phyloP scores from a whole-genome alignment of 805 yeast genomes.

The Metschnikowia borealis region DNA sequence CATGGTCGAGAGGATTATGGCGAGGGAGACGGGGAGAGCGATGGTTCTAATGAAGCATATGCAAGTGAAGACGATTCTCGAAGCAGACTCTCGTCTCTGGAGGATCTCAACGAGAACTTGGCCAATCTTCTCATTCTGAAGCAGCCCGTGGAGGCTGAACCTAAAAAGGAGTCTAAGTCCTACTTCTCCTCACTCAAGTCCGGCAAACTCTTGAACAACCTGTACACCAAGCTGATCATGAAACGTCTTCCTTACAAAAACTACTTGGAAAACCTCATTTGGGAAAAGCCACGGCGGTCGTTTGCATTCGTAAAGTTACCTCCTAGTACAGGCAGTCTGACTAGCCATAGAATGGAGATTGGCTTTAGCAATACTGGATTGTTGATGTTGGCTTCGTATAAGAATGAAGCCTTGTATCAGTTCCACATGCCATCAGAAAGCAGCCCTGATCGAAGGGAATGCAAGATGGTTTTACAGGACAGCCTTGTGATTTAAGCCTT shows the following conservation, averaged over 20 bases:
- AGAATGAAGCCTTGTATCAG: slow-evolving; percentile 36
- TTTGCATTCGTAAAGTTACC: slow-evolving; percentile 40
- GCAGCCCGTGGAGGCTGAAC: slow-evolving; percentile 10
- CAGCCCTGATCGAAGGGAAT: slow-evolving; percentile 27
- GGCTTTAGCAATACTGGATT: slow-evolving; percentile 32
- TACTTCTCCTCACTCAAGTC: slow-evolving; percentile 24
- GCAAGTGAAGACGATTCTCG: slow-evolving; percentile 18
- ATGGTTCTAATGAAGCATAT: slow-evolving; percentile 11
- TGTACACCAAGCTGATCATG: slow-evolving; percentile 35
- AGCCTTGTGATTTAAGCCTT: slow-evolving; percentile 10
- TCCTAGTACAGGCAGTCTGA: slow-evolving; percentile 10
- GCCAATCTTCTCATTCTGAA: slow-evolving; percentile 33
- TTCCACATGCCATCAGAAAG: slow-evolving; percentile 29
- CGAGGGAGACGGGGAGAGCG: slow-evolving; percentile 3
- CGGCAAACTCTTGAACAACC: slow-evolving; percentile 29
- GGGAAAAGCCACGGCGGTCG: slow-evolving; percentile 42
- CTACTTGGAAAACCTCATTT: slow-evolving; percentile 37
- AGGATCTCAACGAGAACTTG: slow-evolving; percentile 40
- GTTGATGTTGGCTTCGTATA: slow-evolving; percentile 36
- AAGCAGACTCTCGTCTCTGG: slow-evolving; percentile 28
- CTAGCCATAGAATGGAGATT: slow-evolving; percentile 28
- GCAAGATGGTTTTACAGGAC: slow-evolving; percentile 28
- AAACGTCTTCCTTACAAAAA: slow-evolving; percentile 39
- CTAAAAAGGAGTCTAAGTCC: slow-evolving; percentile 11
- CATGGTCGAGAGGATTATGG: slow-evolving; percentile 1